Evolutionary conservation across 257 asterid genomes (phyloP), one percentile per base, ranked within the genome.

Genomic region (Catharanthus roseus): DNA sequence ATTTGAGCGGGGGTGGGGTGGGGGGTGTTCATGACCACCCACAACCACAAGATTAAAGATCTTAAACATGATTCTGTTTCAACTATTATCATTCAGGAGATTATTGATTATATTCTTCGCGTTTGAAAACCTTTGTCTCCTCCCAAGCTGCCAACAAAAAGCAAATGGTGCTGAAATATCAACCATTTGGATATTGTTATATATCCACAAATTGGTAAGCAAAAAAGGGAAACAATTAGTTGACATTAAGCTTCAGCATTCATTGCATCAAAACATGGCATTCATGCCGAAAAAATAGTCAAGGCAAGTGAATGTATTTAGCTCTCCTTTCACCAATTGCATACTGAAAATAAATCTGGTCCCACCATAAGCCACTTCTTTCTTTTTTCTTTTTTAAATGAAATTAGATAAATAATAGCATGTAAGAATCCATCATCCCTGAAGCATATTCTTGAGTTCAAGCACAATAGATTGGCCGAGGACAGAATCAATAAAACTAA

Each of bases 401-500:
- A n/a, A 42, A 15, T 65, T 24, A 13, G 42, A 34, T 65, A 41
- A 4, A 57, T 38, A 57, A 33, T n/a, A n/a, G n/a, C n/a, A 2
- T 7, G 66, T 12, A 33, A 15, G 26, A 31, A 33, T 18, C 33
- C 44, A 33, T 21, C 66, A 36, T 16, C 11, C 66, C 44, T 5
- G 4, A 29, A 28, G 45, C 29, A 67, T 26, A 67, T 47, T 47
- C 44, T 29, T 45, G 28, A 29, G 28, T 28, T 26, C 23, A 67
- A 67, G 28, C 15, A 16, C 44, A 16, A 44, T 19, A 24, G 7
- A 26, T 33, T 45, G 71, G 23, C 24, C 24, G 28, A 19, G 6
- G 28, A 33, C 4, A 3, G 34, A 21, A 75, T 69, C 50, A 73
- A 39, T 29, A 8, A 49, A 5, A 28, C 88, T 70, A 60, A 90